Percentiles rank a stretch among this genome's conserved stretches.
Conservation (phyloP, 768 basidiomycete genomes). For the Leccinum rimulosum region DNA sequence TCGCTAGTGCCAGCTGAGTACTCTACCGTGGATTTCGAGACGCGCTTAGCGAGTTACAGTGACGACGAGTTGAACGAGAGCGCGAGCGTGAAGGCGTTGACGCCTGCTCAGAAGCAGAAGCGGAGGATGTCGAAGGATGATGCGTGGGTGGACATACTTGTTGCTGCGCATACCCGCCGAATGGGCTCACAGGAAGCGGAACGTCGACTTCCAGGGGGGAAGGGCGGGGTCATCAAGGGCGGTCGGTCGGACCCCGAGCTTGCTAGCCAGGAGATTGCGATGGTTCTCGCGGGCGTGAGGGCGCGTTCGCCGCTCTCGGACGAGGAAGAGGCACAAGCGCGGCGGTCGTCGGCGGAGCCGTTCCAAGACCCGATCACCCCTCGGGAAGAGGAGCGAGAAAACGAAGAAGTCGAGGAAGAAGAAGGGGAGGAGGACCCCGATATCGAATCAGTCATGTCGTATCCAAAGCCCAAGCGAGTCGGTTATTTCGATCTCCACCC, state of each 20-base stretch:
- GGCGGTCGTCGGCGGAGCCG: constrained; percentile 19
- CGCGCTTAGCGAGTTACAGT: constrained; percentile 64
- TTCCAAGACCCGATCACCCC: neutral
- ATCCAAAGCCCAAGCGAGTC: constrained; percentile 38
- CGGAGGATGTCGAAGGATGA: constrained; percentile 56
- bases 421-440: constrained; percentile 44
- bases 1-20: constrained; percentile 70
- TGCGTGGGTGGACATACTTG: constrained; percentile 87
- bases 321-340: constrained; percentile 36
- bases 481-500: constrained; percentile 83
- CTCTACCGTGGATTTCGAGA: constrained; percentile 80
- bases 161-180: constrained; percentile 53
- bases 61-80: constrained; percentile 46
- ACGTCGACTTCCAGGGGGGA: constrained; percentile 22
- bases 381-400: constrained; percentile 9
- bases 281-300: constrained; percentile 60
- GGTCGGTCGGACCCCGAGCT: constrained; percentile 62
- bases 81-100: constrained; percentile 35
- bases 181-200: constrained; percentile 57
- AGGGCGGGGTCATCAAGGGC: constrained; percentile 27
- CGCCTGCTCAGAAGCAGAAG: constrained; percentile 43
- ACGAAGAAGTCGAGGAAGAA: constrained; percentile 29
- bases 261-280: constrained; percentile 69
- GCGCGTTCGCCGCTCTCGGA: constrained; percentile 38
- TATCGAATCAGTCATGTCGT: constrained; percentile 40